Evolutionary conservation across 305 asterid species (phyloP), one percentile per base, ranked within the genome.

Genomic region (Withania somnifera): DNA sequence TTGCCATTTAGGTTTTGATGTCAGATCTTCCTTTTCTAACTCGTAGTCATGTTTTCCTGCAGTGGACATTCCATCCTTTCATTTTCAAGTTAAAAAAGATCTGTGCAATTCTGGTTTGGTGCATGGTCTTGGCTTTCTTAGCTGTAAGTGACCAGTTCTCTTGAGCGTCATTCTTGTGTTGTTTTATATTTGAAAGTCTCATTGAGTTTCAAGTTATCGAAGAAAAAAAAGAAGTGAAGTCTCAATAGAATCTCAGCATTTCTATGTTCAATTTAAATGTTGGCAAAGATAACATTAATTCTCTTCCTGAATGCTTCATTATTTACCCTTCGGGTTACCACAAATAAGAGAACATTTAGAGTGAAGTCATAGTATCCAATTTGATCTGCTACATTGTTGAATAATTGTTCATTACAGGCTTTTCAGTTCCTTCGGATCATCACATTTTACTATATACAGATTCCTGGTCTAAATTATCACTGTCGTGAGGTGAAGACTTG

Each of bases 21-120:
- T 30, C 30, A 7, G 10, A 78, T 78, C 34, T 30, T 17, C 50
- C 45, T 36, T 20, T 80, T 50, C 5, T 30, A 47, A 38, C 78
- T 8, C 61, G 45, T 63, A 6, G 47, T n/a, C 13, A 9, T 28
- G 32, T 47, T 47, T 53, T 87, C 60, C 76, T 83, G 88, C 91
- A 94, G 99, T 96, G 98, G 99, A 93, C 97, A 45, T 96, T 94
- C 92, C 97, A 93, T 90, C 99, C 99, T 81, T 96, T 96, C 88
- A 83, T 94, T 83, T 71, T 90, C 81, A 96, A 96, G 92, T 90
- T 90, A 91, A 94, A 94, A 87, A 96, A 92, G 91, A 90, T 94
- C 88, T 93, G 91, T 88, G 92, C 99, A 17, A 98, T 96, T 75
- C 89, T 94, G 60, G 81, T 96, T 45, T 94, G 99, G 99, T 94